A percentile compares a stretch with the other conserved stretches of the same genome.
phyloP scores from a whole-genome alignment of 2,329 filamentous ascomycete species.

The Aspergillus pseudotamarii region DNA sequence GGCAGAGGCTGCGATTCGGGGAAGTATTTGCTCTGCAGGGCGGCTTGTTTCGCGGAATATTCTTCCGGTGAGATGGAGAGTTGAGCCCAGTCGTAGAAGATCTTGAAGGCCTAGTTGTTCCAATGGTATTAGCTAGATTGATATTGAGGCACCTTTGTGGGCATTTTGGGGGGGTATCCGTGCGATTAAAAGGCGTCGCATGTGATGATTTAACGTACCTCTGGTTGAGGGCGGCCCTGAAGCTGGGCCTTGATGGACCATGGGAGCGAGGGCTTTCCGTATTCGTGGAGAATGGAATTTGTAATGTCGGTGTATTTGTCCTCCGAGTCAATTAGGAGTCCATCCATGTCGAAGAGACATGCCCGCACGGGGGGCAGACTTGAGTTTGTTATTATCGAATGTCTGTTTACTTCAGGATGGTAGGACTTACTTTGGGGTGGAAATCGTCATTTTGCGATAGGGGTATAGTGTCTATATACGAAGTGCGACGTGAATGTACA shows the following conservation, averaged over 20 bases:
- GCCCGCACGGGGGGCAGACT: slow-evolving; percentile 81
- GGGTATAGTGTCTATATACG: slow-evolving; percentile 6
- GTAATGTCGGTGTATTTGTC: slow-evolving; percentile 84
- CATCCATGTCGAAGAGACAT: slow-evolving; percentile 99
- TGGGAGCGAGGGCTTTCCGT: slow-evolving; percentile 74
- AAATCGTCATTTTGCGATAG: slow-evolving; percentile 7
- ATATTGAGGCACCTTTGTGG: background rate
- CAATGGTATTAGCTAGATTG: background rate
- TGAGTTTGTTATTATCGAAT: background rate
- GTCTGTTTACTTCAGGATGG: background rate
- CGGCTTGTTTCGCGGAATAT: slow-evolving; percentile 62
- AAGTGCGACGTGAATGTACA: background rate
- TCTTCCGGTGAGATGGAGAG: slow-evolving; percentile 75
- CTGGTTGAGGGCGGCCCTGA: slow-evolving; percentile 65
- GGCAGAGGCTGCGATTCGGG: slow-evolving; percentile 74
- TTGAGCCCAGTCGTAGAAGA: slow-evolving; percentile 80
- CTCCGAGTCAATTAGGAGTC: slow-evolving; percentile 90
- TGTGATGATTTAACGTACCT: slow-evolving; percentile 38
- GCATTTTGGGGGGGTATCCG: background rate
- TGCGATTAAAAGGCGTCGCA: background rate
- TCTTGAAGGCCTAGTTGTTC: slow-evolving; percentile 50
- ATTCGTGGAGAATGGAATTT: slow-evolving; percentile 77
- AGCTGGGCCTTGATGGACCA: slow-evolving; percentile 94
- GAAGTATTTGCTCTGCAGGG: slow-evolving; percentile 73
- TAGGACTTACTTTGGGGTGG: slow-evolving; percentile 10